Base-by-base conservation (phyloP, 2,329 filamentous ascomycete species). In the Polytolypa hystricis region DNA sequence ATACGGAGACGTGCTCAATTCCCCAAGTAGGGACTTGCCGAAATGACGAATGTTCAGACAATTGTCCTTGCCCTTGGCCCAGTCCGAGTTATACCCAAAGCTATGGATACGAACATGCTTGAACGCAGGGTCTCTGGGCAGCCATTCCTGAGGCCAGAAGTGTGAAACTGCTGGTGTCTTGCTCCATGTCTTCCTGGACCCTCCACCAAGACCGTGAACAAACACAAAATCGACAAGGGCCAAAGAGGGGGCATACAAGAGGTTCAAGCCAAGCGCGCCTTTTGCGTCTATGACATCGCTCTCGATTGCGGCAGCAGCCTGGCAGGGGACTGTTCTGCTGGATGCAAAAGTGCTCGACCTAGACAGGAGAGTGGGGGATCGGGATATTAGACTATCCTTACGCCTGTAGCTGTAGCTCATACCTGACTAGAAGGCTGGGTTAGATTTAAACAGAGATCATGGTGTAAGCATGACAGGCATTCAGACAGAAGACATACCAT, bases 191-290 rank as follows among this genome's bases (percentile, higher is more conserved):
- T 49, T 51, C 2, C 51, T 45, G 30, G 55, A 59, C 1, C 51
- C 51, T 2, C 61, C 63, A 6, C 57, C 58, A 2, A 66, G 50
- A 1, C 62, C 61, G 43, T 66, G 62, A 2, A 65, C 48, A 37
- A 65, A 66, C 11, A 66, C 50, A 5, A 56, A 42, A 32, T 57
- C 53, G 10, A 48, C 39, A 12, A 35, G 25, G 11, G 42, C 41
- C 11, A 47, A 27, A 1, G 33, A 29, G n/a, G 39, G 30, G n/a
- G 27, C n/a, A 27, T 40, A 23, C 0, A 47, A 39, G 10, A 45
- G 38, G 26, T 42, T 45, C 10, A 48, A 29, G 18, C 45, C 46
- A 20, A 48, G 27, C 5, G 42, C 23, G 1, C 44, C 47, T 39
- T 39, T 46, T 25, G 14, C 14, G 18, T 30, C 26, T 8, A 12